These are phyloP conservation scores for Drechslerella dactyloides DNA, from an alignment of 2,329 filamentous ascomycete genomes.

Conservation along the genomic window DNA sequence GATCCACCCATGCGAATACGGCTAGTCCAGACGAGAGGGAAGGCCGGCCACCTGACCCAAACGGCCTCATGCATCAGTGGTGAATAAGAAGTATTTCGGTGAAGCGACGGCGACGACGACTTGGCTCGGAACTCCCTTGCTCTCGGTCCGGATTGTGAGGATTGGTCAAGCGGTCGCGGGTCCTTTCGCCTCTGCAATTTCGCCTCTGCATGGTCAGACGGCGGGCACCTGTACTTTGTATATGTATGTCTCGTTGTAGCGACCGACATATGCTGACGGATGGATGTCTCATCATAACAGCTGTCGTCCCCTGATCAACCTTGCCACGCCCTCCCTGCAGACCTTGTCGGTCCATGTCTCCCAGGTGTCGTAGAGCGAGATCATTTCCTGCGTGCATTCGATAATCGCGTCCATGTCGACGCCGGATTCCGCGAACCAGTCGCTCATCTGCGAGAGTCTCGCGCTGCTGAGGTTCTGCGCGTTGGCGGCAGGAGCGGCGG, in stretches of 20 bases:
- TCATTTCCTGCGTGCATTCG: slow-evolving; percentile 88
- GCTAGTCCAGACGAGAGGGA: slow-evolving; percentile 51
- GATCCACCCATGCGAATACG: slow-evolving; percentile 44
- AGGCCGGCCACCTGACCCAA: slow-evolving; percentile 48
- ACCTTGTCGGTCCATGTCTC: slow-evolving; percentile 70
- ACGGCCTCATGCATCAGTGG: slow-evolving; percentile 35
- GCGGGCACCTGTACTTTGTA: too few species aligned
- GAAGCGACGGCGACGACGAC: slow-evolving; percentile 36
- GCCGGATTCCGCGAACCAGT: slow-evolving; percentile 84
- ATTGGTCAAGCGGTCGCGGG: not conserved
- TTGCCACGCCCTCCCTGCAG: slow-evolving; percentile 69
- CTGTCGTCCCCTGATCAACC: slow-evolving; percentile 68
- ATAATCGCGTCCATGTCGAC: slow-evolving; percentile 84
- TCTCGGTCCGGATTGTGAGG: slow-evolving; percentile 3
- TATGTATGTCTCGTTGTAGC: not conserved
- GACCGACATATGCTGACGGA: not conserved
- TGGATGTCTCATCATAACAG: slow-evolving; percentile 54
- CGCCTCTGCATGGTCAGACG: not conserved
- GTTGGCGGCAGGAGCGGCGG: slow-evolving; percentile 52
- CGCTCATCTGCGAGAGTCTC: slow-evolving; percentile 71
- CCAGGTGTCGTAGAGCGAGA: slow-evolving; percentile 83
- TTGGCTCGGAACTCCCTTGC: not conserved
- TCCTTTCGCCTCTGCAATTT: slow-evolving; percentile 8
- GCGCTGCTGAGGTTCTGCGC: slow-evolving; percentile 58
- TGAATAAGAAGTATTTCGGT: slow-evolving; percentile 21